A percentile compares a stretch with the other conserved stretches of the same genome.
Evolutionary conservation across 2,329 filamentous ascomycete species (phyloP).

Genomic region (Shiraia bambusicola): DNA sequence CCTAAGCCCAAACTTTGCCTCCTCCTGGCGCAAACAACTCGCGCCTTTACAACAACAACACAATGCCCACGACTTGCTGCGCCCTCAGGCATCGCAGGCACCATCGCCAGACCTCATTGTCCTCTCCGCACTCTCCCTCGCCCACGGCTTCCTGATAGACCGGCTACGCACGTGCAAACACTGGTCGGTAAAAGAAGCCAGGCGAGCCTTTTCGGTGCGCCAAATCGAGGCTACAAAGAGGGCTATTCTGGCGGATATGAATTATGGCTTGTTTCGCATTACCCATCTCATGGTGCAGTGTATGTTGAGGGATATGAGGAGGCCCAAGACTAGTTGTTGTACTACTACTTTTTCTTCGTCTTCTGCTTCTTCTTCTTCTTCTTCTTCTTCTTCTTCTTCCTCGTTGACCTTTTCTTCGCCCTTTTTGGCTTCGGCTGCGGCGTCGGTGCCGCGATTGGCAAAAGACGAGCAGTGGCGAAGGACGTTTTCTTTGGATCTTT

Average conservation of each 20-base stretch:
- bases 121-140: slow-evolving; percentile 39
- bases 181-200: slow-evolving; percentile 36
- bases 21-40: slow-evolving; percentile 32
- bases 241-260: slow-evolving; percentile 40
- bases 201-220: slow-evolving; percentile 24
- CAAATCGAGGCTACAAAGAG: slow-evolving; percentile 38
- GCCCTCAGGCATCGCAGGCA: slow-evolving; percentile 13
- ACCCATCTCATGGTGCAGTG: slow-evolving; percentile 34
- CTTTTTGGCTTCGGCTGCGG: background rate
- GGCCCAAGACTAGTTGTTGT: slow-evolving; percentile 5
- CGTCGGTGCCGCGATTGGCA: background rate
- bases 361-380: background rate
- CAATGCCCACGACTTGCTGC: slow-evolving; percentile 15
- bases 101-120: slow-evolving; percentile 39
- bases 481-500: slow-evolving; percentile 29
- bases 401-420: too few relatives aligned
- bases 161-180: slow-evolving; percentile 29
- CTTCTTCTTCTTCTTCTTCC: too few relatives aligned
- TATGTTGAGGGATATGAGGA: slow-evolving; percentile 36
- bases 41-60: slow-evolving; percentile 17
- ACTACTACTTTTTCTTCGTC: background rate
- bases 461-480: slow-evolving; percentile 22
- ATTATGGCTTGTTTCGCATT: slow-evolving; percentile 42
- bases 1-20: slow-evolving; percentile 36
- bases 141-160: slow-evolving; percentile 40